Percentiles rank a stretch among this genome's conserved stretches.
These are phyloP conservation scores for Colletotrichum lini DNA, from an alignment of 2,329 filamentous ascomycete genomes.

Conservation along the genomic window DNA sequence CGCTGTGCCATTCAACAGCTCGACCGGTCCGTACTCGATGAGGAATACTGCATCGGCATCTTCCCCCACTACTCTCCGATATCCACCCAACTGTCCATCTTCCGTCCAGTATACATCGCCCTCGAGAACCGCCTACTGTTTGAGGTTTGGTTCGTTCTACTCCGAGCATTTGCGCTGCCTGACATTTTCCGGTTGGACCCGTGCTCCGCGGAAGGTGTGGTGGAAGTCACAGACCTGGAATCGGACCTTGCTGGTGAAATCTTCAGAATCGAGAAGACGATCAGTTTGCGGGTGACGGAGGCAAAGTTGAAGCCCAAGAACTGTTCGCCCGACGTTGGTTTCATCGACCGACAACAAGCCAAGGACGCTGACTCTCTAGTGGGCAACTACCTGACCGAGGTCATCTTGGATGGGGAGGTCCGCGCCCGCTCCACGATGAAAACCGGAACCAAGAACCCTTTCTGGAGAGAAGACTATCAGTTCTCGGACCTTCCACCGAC, in stretches of 20 bases:
- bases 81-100: slow-evolving; percentile 80
- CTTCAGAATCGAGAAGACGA: slow-evolving; percentile 74
- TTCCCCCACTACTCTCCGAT: slow-evolving; percentile 91
- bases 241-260: slow-evolving; percentile 62
- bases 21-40: slow-evolving; percentile 90
- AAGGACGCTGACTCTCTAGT: slow-evolving; percentile 62
- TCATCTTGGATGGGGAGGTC: slow-evolving; percentile 84
- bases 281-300: slow-evolving; percentile 72
- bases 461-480: slow-evolving; percentile 87
- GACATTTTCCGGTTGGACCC: slow-evolving; percentile 82
- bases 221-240: slow-evolving; percentile 56
- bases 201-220: slow-evolving; percentile 57
- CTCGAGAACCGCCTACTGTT: slow-evolving; percentile 91
- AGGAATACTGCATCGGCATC: slow-evolving; percentile 94
- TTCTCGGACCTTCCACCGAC: slow-evolving; percentile 81
- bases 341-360: slow-evolving; percentile 47
- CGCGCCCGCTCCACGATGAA: slow-evolving; percentile 83
- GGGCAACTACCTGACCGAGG: slow-evolving; percentile 84
- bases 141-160: slow-evolving; percentile 95
- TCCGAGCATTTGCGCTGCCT: slow-evolving; percentile 92
- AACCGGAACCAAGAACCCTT: slow-evolving; percentile 78
- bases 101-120: slow-evolving; percentile 90
- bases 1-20: slow-evolving; percentile 92
- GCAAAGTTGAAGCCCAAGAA: slow-evolving; percentile 68
- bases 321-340: slow-evolving; percentile 42